These are phyloP conservation scores for Sporothrix curviconia DNA, from an alignment of 2,329 filamentous ascomycete species.

Conservation along the genomic window DNA sequence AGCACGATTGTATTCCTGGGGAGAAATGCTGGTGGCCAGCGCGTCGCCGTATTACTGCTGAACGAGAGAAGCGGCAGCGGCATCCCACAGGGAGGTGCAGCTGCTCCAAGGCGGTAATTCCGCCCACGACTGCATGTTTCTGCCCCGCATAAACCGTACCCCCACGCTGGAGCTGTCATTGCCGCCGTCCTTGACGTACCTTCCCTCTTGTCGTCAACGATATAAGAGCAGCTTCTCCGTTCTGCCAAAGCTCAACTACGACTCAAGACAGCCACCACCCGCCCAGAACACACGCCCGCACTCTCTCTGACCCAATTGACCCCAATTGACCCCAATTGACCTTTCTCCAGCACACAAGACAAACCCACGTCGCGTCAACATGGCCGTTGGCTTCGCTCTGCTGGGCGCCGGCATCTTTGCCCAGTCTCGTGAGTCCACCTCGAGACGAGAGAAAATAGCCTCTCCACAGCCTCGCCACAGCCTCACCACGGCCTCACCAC, in stretches of 20 bases:
- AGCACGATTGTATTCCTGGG: no score
- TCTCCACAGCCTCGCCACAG: background rate
- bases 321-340: background rate
- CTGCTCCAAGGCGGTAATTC: background rate
- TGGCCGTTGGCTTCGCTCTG: conserved; percentile 27
- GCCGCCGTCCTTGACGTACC: no score
- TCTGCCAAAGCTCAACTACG: background rate
- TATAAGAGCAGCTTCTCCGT: background rate
- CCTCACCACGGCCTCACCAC: background rate
- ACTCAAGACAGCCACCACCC: no score
- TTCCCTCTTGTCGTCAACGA: background rate
- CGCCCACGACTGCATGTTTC: background rate
- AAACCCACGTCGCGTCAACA: background rate
- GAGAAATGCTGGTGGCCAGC: no score
- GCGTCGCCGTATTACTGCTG: no score
- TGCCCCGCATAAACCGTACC: background rate
- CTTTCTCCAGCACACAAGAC: background rate
- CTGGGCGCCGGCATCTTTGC: conserved; percentile 33
- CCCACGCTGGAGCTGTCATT: background rate
- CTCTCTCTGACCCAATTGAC: no score
- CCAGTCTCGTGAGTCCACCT: conserved; percentile 20
- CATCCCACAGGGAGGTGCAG: no score
- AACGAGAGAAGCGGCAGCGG: no score
- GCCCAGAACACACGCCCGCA: no score
- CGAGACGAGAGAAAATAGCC: background rate